phyloP scores from a whole-genome alignment of 129 eudicot species.

The Pulicaria dysenterica region DNA sequence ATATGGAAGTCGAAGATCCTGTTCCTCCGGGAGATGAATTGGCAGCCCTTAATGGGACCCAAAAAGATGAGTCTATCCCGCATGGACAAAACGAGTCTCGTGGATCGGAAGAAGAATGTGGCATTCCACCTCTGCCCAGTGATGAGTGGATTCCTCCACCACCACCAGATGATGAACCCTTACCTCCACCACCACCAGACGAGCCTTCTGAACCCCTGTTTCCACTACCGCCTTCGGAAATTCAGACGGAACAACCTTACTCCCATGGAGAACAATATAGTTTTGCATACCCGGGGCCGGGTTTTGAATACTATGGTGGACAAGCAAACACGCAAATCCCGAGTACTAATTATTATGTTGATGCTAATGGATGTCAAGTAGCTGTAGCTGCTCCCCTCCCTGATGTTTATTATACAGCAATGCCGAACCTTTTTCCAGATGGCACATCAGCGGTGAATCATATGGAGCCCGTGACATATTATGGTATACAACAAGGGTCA shows the following conservation, averaged over 20 bases:
- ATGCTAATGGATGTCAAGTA: constrained; percentile 54
- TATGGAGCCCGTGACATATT: constrained; percentile 53
- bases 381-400: constrained; percentile 49
- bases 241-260: constrained; percentile 48
- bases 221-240: constrained; percentile 47
- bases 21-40: constrained; percentile 30
- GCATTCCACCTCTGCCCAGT: constrained; percentile 58
- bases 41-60: constrained; percentile 5
- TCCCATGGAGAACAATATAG: constrained; percentile 57
- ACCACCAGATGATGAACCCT: constrained; percentile 84
- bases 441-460: constrained; percentile 42
- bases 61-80: constrained; percentile 33
- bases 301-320: constrained; percentile 50
- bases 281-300: constrained; percentile 46
- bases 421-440: constrained; percentile 36
- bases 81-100: constrained; percentile 21
- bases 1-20: constrained; percentile 87
- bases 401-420: constrained; percentile 49
- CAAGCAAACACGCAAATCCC: constrained; percentile 42
- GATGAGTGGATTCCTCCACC: constrained; percentile 84
- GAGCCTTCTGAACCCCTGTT: constrained; percentile 61
- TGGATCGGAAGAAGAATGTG: constrained; percentile 32
- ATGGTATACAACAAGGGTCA: constrained; percentile 54
- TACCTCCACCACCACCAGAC: constrained; percentile 91
- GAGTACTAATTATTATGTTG: constrained; percentile 46